Conservation (phyloP, 352 stramenopile genomes). For the Pelagophyceae sp. region DNA sequence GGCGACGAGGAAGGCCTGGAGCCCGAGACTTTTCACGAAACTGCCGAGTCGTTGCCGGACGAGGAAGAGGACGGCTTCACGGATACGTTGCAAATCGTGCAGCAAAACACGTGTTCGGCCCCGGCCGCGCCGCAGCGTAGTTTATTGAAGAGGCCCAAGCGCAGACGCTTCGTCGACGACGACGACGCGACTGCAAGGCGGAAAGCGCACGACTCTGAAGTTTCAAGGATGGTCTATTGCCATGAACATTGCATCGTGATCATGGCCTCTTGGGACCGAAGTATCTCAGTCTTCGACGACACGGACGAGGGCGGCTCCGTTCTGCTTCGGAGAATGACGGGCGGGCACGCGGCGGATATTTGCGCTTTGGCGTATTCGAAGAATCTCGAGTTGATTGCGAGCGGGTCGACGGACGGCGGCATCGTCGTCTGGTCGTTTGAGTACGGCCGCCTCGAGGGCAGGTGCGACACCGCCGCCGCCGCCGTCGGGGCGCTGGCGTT, state of each 20-base stretch:
- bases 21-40: not conserved
- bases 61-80: not conserved
- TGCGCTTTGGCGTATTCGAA: constrained; percentile 61
- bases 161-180: constrained; percentile 11
- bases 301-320: constrained; percentile 62
- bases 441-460: constrained; percentile 53
- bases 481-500: constrained; percentile 18
- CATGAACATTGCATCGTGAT: constrained; percentile 70
- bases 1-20: not conserved
- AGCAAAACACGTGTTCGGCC: too few relatives aligned
- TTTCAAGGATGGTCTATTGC: constrained; percentile 65
- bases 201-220: constrained; percentile 56
- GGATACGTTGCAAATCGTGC: not conserved
- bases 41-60: not conserved
- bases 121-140: too few relatives aligned
- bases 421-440: constrained; percentile 74
- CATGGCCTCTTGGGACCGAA: constrained; percentile 62
- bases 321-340: constrained; percentile 57
- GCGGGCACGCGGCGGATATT: constrained; percentile 63
- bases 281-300: constrained; percentile 70
- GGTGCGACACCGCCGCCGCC: constrained; percentile 5
- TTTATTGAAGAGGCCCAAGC: constrained; percentile 21
- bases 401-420: constrained; percentile 54
- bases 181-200: constrained; percentile 37
- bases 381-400: constrained; percentile 61